These are phyloP conservation scores for Diutina siamensis DNA, from an alignment of 1,139 yeast genomes.

Conservation along the genomic window DNA sequence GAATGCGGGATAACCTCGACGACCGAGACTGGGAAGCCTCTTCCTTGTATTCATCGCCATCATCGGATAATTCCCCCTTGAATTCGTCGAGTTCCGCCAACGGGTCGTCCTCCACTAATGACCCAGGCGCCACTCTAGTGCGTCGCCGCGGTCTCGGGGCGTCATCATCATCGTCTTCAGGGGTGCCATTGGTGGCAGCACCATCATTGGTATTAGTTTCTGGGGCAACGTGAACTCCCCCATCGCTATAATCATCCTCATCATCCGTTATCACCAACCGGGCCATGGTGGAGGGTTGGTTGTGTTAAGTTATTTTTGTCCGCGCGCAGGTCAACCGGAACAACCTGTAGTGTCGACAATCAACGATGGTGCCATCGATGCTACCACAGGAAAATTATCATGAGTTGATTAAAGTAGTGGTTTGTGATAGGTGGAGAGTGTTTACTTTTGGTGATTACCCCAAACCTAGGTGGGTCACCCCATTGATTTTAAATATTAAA, in stretches of 20 bases:
- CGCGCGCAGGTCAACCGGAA: not conserved
- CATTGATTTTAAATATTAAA: too few relatives aligned
- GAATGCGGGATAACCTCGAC: not conserved
- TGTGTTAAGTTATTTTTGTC: not conserved
- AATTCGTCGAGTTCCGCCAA: slow-evolving; percentile 3
- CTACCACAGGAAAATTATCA: too few relatives aligned
- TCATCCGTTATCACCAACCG: not conserved
- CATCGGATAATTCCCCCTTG: slow-evolving; percentile 2
- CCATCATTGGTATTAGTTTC: not conserved
- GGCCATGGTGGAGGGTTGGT: not conserved
- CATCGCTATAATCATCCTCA: not conserved
- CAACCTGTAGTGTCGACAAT: not conserved
- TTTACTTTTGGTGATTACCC: too few relatives aligned
- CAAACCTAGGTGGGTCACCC: too few relatives aligned
- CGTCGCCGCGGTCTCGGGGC: not conserved
- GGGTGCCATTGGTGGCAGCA: too few relatives aligned
- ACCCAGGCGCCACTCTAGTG: not conserved
- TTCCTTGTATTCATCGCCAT: not conserved
- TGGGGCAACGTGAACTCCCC: not conserved
- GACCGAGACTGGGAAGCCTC: not conserved
- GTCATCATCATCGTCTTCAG: not conserved
- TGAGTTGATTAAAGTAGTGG: too few relatives aligned
- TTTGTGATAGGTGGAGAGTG: too few relatives aligned
- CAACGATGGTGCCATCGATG: not conserved
- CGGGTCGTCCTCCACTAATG: slow-evolving; percentile 2